These are phyloP conservation scores for Spiromastix sp. DNA, from an alignment of 2,329 filamentous ascomycete species.

Conservation along the genomic window DNA sequence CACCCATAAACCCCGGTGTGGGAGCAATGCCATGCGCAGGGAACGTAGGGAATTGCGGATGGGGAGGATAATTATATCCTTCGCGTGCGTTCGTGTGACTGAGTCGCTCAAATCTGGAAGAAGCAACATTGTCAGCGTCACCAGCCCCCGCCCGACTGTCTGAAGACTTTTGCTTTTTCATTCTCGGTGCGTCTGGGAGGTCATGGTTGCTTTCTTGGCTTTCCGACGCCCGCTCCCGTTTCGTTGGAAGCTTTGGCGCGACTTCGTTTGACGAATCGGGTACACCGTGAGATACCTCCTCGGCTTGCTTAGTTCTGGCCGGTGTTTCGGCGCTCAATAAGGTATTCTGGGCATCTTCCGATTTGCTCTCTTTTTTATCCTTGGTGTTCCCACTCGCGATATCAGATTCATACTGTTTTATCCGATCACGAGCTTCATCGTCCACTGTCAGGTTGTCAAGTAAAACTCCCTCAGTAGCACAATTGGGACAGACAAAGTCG, in stretches of 20 bases:
- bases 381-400: slow-evolving; percentile 33
- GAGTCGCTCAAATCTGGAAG: slow-evolving; percentile 12
- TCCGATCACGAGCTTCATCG: slow-evolving; percentile 65
- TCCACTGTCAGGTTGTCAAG: slow-evolving; percentile 84
- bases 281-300: too few species aligned
- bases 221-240: too few species aligned
- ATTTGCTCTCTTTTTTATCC: slow-evolving; percentile 31
- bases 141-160: slow-evolving; percentile 15
- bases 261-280: too few species aligned
- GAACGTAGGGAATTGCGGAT: slow-evolving; percentile 24
- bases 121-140: neutral
- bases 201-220: slow-evolving; percentile 42
- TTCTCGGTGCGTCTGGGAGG: slow-evolving; percentile 19
- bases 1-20: slow-evolving; percentile 21
- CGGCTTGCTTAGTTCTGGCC: too few species aligned
- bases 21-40: slow-evolving; percentile 25
- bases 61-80: slow-evolving; percentile 19
- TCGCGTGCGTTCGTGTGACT: slow-evolving; percentile 27
- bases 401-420: slow-evolving; percentile 61
- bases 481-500: slow-evolving; percentile 92
- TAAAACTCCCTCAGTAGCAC: slow-evolving; percentile 79
- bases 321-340: too few species aligned
- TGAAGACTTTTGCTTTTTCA: slow-evolving; percentile 37
- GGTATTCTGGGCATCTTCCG: too few species aligned
- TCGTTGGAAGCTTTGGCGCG: too few species aligned